These are phyloP conservation scores for Sutorius australiensis DNA, from an alignment of 768 basidiomycete genomes.

Conservation along the genomic window DNA sequence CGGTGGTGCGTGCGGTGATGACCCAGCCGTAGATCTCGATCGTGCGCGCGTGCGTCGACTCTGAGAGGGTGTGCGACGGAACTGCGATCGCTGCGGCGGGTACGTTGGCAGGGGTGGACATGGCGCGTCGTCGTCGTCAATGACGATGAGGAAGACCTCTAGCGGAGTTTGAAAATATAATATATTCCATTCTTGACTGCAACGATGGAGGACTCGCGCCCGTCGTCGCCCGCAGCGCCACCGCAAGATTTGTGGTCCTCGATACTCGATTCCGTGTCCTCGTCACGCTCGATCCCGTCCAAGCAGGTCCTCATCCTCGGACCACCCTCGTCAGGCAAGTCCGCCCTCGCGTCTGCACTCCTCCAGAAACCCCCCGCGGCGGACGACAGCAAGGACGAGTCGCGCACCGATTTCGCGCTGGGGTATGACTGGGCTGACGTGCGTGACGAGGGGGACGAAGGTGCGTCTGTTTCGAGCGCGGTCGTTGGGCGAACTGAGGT, in stretches of 20 bases:
- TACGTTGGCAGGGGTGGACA: no score
- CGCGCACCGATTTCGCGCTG: constrained; percentile 72
- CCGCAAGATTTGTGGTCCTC: constrained; percentile 89
- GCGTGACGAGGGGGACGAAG: constrained; percentile 91
- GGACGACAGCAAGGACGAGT: constrained; percentile 56
- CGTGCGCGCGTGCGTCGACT: constrained; percentile 64
- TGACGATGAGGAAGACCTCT: background rate
- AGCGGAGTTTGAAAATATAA: constrained; percentile 26
- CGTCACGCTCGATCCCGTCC: constrained; percentile 73
- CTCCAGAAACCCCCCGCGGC: constrained; percentile 57
- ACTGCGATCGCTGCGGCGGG: constrained; percentile 37
- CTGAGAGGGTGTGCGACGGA: constrained; percentile 62
- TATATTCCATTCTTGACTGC: background rate
- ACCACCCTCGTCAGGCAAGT: constrained; percentile 75
- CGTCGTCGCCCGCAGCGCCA: constrained; percentile 68
- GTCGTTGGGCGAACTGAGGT: background rate
- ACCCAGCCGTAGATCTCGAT: constrained; percentile 68
- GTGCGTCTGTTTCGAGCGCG: constrained; percentile 39
- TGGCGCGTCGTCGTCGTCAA: constrained; percentile 5
- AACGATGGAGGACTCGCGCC: constrained; percentile 45
- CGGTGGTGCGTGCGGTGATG: constrained; percentile 66
- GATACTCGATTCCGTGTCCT: constrained; percentile 85
- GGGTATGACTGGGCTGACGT: constrained; percentile 93
- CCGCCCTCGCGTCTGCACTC: constrained; percentile 64
- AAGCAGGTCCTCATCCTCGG: constrained; percentile 88